Evolutionary conservation across 257 asterid genomes (phyloP).

Genomic region (Fraxinus pennsylvanica): DNA sequence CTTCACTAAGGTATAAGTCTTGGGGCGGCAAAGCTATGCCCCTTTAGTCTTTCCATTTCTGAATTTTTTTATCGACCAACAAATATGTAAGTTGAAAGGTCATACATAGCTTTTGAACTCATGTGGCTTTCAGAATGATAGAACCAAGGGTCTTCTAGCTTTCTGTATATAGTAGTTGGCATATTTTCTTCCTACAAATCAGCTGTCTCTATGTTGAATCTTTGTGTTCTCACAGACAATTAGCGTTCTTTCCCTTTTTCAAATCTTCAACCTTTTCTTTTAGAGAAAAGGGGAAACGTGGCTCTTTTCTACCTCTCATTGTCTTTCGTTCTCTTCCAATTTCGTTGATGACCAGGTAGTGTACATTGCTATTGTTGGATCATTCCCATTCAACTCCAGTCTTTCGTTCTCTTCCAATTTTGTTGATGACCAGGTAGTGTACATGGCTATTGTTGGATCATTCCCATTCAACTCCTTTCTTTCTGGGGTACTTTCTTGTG

Average conservation of each 20-base stretch:
- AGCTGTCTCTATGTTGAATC: background rate
- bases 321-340: background rate
- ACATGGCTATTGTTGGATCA: conserved; percentile 92
- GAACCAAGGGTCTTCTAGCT: too few relatives aligned
- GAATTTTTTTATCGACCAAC: too few relatives aligned
- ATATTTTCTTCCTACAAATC: background rate
- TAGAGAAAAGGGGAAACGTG: background rate
- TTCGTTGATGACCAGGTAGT: conserved; percentile 54
- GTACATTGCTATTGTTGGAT: conserved; percentile 91
- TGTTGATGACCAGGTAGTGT: conserved; percentile 58
- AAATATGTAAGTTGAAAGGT: too few relatives aligned
- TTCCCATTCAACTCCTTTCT: conserved; percentile 97
- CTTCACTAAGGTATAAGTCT: too few relatives aligned
- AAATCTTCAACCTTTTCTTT: background rate
- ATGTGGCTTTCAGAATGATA: too few relatives aligned
- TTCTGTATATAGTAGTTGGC: too few relatives aligned
- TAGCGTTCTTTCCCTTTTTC: background rate
- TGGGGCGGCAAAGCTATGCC: too few relatives aligned
- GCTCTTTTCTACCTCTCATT: background rate
- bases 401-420: background rate
- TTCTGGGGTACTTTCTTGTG: conserved; percentile 91
- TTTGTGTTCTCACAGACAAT: background rate
- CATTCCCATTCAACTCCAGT: conserved; percentile 90
- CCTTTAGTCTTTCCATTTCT: too few relatives aligned
- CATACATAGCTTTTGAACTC: too few relatives aligned